Evolutionary conservation across 179 eudicot genomes (phyloP), one percentile per base, ranked within the genome.

Genomic region (Silene noctiflora): DNA sequence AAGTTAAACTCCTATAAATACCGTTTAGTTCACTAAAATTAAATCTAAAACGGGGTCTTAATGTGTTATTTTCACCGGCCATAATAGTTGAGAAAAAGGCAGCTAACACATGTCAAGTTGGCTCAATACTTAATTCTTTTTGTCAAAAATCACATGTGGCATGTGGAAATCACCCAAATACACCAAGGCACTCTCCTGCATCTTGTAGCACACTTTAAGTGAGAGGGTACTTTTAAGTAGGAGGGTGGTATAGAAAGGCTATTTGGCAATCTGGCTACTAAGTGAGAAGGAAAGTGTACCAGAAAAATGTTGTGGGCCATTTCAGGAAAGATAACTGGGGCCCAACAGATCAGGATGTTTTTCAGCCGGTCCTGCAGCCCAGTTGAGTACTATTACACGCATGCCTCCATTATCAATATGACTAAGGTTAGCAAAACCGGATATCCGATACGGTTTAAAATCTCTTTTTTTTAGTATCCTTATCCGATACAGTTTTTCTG

Each of bases 311-410:
- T 16, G 61, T 56, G 61, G 61, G 61, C 61, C 61, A 56, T 56
- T 56, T 56, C 0, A 56, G 20, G 0, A 56, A 19, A 56, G 46
- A 39, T 39, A 39, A 39, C 21, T 56, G 22, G 61, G 61, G 22
- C 61, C 22, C 22, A 56, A 56, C 19, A 16, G 22, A 56, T 56
- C 22, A 4, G 61, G 7, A 56, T 56, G 20, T 56, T 56, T 51
- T 56, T 56, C 60, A 55, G 60, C n/a, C 21, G 60, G 60, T 21
- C 60, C 60, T 13, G 17, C 61, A 56, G 61, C 61, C 61, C 61
- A 56, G 21, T 16, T 56, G 21, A 16, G 20, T 56, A 17, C 19
- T n/a, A 19, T 4, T 4, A 19, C 61, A 56, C 61, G 22, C 61
- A 56, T 56, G n/a, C 61, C n/a, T 16, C 61, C 22, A n/a, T 56